These are phyloP conservation scores for Lentithecium fluviatile DNA, from an alignment of 495 filamentous ascomycete species.

Conservation along the genomic window DNA sequence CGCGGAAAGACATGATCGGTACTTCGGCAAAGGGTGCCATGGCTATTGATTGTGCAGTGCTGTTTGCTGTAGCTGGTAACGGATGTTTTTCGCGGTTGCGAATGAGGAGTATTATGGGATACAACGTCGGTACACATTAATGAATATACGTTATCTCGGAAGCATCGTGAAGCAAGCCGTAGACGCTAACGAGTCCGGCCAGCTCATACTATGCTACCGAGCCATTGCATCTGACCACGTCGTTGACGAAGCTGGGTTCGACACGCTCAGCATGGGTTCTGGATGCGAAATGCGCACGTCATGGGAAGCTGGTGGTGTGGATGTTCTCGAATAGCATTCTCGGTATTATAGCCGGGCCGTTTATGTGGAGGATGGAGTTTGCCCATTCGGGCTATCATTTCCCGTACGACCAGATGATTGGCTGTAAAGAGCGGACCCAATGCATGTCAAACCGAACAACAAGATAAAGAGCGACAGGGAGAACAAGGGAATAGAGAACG, in stretches of 20 bases:
- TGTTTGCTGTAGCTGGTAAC: background rate
- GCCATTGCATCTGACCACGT: background rate
- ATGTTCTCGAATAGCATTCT: background rate
- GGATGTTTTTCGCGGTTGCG: background rate
- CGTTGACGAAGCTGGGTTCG: background rate
- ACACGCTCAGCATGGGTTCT: too few species aligned
- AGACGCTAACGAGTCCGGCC: background rate
- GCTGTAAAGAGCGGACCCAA: background rate
- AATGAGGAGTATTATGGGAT: background rate
- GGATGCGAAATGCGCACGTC: background rate
- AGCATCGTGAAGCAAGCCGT: background rate
- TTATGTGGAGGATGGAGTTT: background rate
- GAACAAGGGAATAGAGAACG: background rate
- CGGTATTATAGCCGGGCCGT: background rate
- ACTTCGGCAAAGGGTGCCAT: slow-evolving; percentile 19
- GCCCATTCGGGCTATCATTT: slow-evolving; percentile 4
- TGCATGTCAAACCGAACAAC: background rate
- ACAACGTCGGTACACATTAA: background rate
- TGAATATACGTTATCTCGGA: too few species aligned
- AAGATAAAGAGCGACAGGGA: background rate
- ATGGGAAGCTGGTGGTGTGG: too few species aligned
- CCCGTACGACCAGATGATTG: slow-evolving; percentile 5
- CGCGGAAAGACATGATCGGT: slow-evolving; percentile 4
- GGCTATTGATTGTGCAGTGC: background rate
- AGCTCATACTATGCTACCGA: background rate